Conservation (phyloP, 352 stramenopile species). For the Phytopythium helicoides region DNA sequence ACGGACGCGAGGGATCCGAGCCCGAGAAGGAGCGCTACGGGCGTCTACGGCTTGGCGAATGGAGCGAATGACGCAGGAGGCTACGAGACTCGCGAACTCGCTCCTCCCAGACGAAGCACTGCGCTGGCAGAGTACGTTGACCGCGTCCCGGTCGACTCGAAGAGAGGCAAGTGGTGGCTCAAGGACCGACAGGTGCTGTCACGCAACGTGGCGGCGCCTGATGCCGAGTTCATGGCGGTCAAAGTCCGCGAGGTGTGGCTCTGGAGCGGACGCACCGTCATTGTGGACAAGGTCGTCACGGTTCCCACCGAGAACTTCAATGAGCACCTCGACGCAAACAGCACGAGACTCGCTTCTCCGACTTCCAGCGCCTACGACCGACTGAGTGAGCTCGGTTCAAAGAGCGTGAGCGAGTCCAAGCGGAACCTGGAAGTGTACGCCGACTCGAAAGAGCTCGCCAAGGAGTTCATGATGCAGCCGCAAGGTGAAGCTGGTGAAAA, state of each 20-base stretch:
- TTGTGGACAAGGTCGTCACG: conserved; percentile 66
- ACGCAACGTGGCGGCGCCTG: conserved; percentile 20
- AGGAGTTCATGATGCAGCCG: conserved; percentile 3
- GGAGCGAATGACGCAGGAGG: too few relatives aligned
- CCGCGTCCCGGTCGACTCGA: conserved; percentile 37
- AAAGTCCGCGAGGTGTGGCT: conserved; percentile 66
- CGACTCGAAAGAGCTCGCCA: conserved; percentile 1
- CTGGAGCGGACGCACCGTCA: conserved; percentile 56
- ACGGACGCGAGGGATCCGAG: too few relatives aligned
- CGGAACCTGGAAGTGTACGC: not conserved
- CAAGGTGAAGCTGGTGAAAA: not conserved
- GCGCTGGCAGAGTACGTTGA: conserved; percentile 15
- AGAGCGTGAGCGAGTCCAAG: too few relatives aligned
- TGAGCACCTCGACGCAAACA: not conserved
- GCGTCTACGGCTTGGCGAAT: too few relatives aligned
- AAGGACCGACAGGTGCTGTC: conserved; percentile 58
- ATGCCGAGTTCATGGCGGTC: conserved; percentile 30
- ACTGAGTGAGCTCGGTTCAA: too few relatives aligned
- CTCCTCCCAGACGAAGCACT: not conserved
- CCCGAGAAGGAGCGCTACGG: not conserved
- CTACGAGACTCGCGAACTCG: not conserved
- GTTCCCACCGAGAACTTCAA: conserved; percentile 3
- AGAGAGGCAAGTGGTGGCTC: conserved; percentile 68
- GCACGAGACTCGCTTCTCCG: not conserved
- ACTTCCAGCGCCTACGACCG: too few relatives aligned